A percentile compares a stretch with the other conserved stretches of the same genome.
These are phyloP conservation scores for Sisymbrium irio DNA, from an alignment of 345 rosid genomes.

Conservation along the genomic window DNA sequence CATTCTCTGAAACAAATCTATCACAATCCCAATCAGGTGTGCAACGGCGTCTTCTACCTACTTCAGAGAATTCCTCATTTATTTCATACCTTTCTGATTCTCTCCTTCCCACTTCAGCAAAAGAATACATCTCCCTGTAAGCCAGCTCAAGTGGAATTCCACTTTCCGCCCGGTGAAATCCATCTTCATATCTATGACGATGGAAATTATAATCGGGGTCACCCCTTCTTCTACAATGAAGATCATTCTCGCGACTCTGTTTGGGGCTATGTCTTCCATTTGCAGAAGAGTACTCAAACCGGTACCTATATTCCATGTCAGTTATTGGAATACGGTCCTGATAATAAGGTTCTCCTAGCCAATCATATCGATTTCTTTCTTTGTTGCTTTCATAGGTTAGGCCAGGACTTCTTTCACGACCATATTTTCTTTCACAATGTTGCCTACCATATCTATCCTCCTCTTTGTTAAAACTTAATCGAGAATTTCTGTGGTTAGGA, in stretches of 20 bases:
- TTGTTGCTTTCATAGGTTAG: slow-evolving; percentile 29
- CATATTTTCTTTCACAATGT: slow-evolving; percentile 30
- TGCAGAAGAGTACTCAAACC: slow-evolving; percentile 27
- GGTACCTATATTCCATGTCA: slow-evolving; percentile 31
- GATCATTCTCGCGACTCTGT: slow-evolving; percentile 32
- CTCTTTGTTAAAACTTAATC: slow-evolving; percentile 30
- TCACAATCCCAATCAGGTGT: slow-evolving; percentile 36
- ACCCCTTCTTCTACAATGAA: slow-evolving; percentile 29
- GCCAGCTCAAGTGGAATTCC: slow-evolving; percentile 29
- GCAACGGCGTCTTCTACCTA: slow-evolving; percentile 36
- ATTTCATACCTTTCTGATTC: slow-evolving; percentile 33
- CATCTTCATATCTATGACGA: slow-evolving; percentile 30
- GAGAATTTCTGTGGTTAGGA: slow-evolving; percentile 21
- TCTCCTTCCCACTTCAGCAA: slow-evolving; percentile 32
- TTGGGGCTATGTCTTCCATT: slow-evolving; percentile 24
- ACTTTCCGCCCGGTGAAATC: slow-evolving; percentile 26
- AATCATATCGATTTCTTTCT: slow-evolving; percentile 26
- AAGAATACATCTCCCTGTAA: slow-evolving; percentile 31
- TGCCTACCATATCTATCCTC: slow-evolving; percentile 30
- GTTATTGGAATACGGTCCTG: slow-evolving; percentile 29
- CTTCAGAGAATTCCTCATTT: slow-evolving; percentile 29
- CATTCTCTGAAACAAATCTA: slow-evolving; percentile 32
- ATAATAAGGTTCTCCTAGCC: slow-evolving; percentile 20
- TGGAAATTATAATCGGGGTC: slow-evolving; percentile 27
- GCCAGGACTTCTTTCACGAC: slow-evolving; percentile 28